Percentiles rank a stretch among this genome's conserved stretches.
Evolutionary conservation across 768 basidiomycete species (phyloP).

Genomic region (Zangia roseola): DNA sequence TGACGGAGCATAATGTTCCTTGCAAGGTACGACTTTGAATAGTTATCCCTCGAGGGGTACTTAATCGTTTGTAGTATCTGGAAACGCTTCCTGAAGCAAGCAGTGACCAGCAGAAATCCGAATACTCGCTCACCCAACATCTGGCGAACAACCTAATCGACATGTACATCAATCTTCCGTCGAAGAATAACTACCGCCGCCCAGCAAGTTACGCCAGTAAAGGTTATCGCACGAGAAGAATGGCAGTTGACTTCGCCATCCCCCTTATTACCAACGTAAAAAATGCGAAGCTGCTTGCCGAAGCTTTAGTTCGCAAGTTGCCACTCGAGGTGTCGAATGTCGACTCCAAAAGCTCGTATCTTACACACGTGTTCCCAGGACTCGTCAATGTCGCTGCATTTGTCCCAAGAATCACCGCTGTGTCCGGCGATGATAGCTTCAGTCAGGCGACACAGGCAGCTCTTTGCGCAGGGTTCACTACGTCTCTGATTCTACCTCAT

Average conservation of each 20-base stretch:
- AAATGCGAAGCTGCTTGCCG: slow-evolving; percentile 93
- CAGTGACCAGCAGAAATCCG: slow-evolving; percentile 83
- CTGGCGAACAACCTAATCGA: slow-evolving; percentile 96
- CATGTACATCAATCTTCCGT: slow-evolving; percentile 99
- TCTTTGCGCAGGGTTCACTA: slow-evolving; percentile 88
- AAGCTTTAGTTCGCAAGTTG: slow-evolving; percentile 88
- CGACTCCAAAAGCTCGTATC: slow-evolving; percentile 93
- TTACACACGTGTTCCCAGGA: slow-evolving; percentile 88
- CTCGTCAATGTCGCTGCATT: slow-evolving; percentile 87
- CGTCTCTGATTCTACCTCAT: slow-evolving; percentile 73
- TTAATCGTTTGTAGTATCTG: slow-evolving; percentile 59
- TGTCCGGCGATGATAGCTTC: slow-evolving; percentile 54
- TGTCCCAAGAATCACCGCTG: slow-evolving; percentile 63
- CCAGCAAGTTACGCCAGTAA: slow-evolving; percentile 97
- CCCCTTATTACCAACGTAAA: slow-evolving; percentile 99
- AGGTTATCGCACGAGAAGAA: slow-evolving; percentile 93
- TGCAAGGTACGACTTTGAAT: slow-evolving; percentile 69
- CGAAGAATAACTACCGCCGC: slow-evolving; percentile 95
- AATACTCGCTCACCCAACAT: slow-evolving; percentile 97
- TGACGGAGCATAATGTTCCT: slow-evolving; percentile 93
- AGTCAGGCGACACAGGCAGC: slow-evolving; percentile 74
- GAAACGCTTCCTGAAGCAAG: slow-evolving; percentile 81
- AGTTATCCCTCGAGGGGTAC: background rate
- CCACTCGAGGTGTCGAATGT: slow-evolving; percentile 86
- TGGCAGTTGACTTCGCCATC: slow-evolving; percentile 98